These are phyloP conservation scores for Akebia trifoliata DNA, from an alignment of 164 flowering plant species.

Conservation along the genomic window DNA sequence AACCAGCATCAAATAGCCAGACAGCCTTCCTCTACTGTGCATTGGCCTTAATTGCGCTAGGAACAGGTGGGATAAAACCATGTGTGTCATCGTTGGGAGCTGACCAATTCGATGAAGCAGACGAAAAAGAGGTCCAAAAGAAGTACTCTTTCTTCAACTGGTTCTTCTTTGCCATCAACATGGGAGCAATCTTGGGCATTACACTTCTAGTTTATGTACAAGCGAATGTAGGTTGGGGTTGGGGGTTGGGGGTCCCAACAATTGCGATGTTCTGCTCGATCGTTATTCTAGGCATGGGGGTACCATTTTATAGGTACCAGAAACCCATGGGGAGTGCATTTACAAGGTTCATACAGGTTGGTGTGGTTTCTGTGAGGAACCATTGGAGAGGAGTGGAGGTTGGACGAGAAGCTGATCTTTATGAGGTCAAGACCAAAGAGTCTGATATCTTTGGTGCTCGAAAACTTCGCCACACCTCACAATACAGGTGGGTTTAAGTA, in stretches of 20 bases:
- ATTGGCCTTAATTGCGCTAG: slow-evolving; percentile 22
- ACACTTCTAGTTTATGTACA: slow-evolving; percentile 22
- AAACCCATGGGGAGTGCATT: slow-evolving; percentile 30
- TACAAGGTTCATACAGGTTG: slow-evolving; percentile 21
- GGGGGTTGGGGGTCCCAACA: slow-evolving; percentile 24
- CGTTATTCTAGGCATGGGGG: slow-evolving; percentile 20
- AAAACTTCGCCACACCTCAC: slow-evolving; percentile 47
- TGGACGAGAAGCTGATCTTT: slow-evolving; percentile 21
- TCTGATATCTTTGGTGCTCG: slow-evolving; percentile 56
- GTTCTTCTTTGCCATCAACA: slow-evolving; percentile 13
- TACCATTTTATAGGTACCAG: slow-evolving; percentile 18
- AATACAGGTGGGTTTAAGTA: too few species aligned
- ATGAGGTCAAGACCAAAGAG: slow-evolving; percentile 43
- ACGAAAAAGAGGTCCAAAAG: slow-evolving; percentile 1
- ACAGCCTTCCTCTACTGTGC: slow-evolving; percentile 38
- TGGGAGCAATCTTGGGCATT: slow-evolving; percentile 15
- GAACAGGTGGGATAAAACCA: slow-evolving; percentile 21
- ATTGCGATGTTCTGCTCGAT: slow-evolving; percentile 8
- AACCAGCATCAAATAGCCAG: slow-evolving; percentile 39
- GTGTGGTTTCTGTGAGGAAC: slow-evolving; percentile 17
- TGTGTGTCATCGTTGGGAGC: slow-evolving; percentile 21
- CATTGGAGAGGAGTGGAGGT: neutral
- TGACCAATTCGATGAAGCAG: slow-evolving; percentile 17
- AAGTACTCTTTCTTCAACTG: slow-evolving; percentile 19
- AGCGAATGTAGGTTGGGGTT: slow-evolving; percentile 24